A percentile compares a stretch with the other conserved stretches of the same genome.
Conservation (phyloP, 495 filamentous ascomycete genomes). For the Talaromyces trachyspermus region DNA sequence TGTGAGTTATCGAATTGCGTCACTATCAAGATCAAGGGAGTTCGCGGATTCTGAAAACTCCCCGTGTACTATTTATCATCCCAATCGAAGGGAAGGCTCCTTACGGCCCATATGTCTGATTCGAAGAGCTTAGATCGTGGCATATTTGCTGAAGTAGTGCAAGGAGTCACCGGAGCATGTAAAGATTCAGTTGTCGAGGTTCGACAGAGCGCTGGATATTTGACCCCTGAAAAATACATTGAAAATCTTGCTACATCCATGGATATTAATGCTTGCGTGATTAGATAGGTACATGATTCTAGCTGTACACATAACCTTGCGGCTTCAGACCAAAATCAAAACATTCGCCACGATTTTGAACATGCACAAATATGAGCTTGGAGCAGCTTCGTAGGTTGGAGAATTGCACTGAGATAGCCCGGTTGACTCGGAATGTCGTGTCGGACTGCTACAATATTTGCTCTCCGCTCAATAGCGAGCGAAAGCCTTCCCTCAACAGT, state of each 20-base stretch:
- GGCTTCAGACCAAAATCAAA: no score
- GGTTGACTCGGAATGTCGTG: no score
- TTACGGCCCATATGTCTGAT: constrained; percentile 33
- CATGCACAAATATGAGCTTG: no score
- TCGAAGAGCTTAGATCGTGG: constrained; percentile 32
- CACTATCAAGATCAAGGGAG: constrained; percentile 27
- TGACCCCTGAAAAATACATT: no score
- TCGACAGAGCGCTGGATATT: no score
- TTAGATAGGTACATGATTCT: no score
- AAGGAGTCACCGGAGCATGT: constrained; percentile 34
- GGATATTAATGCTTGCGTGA: no score
- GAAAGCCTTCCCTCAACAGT: neutral
- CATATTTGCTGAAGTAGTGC: constrained; percentile 31
- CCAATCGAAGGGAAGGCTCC: constrained; percentile 27
- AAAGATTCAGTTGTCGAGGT: constrained; percentile 28
- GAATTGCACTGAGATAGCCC: no score
- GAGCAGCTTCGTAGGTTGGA: no score
- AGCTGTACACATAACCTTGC: no score
- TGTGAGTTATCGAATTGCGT: constrained; percentile 30
- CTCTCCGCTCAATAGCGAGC: neutral
- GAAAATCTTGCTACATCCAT: no score
- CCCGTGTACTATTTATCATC: constrained; percentile 33
- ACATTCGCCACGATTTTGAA: no score
- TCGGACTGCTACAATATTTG: constrained; percentile 16
- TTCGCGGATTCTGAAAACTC: constrained; percentile 26